Evolutionary conservation across 345 rosid species (phyloP), one percentile per base, ranked within the genome.

Genomic region (Camelina laxa): DNA sequence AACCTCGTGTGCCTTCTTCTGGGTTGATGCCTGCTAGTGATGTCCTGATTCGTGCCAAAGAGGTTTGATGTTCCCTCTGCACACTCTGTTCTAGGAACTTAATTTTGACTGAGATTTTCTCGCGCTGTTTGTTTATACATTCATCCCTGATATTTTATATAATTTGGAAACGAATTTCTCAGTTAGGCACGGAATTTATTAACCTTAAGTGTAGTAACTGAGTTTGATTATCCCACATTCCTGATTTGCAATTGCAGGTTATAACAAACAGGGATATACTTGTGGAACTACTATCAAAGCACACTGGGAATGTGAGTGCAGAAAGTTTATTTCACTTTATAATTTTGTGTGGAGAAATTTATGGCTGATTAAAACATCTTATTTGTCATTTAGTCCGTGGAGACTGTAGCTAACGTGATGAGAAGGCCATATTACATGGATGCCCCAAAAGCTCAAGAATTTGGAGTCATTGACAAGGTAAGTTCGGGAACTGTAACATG

Each of bases 1-100:
- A 88, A 57, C 97, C 97, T 67, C 89, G 91, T 60, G 80, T 88
- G n/a, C 91, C 96, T 36, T 83, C 97, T 58, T 84, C 89, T 55
- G 97, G 96, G 15, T 75, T 88, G 85, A 85, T 90, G 90, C 95
- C 95, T 30, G 96, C 96, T 17, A 88, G 87, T 67, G 96, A 91
- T 76, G 91, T 90, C 67, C 85, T 85, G 62, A 88, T 88, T 60
- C 95, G 91, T 76, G 92, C 93, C 64, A 91, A 83, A 84, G 95
- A 91, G 98, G 98, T 94, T 69, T 41, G 80, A 68, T 72, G 19
- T 45, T 61, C 31, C 31, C 49, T 61, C 33, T 30, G 7, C 61
- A 38, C 30, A n/a, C 60, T 35, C 1, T 55, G 42, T 45, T 21
- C 14, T 55, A 17, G 7, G 44, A 70, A 27, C 60, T 5, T 2